These are phyloP conservation scores for Dendrobium chrysotoxum DNA, from an alignment of 106 monocot genomes.

Conservation along the genomic window DNA sequence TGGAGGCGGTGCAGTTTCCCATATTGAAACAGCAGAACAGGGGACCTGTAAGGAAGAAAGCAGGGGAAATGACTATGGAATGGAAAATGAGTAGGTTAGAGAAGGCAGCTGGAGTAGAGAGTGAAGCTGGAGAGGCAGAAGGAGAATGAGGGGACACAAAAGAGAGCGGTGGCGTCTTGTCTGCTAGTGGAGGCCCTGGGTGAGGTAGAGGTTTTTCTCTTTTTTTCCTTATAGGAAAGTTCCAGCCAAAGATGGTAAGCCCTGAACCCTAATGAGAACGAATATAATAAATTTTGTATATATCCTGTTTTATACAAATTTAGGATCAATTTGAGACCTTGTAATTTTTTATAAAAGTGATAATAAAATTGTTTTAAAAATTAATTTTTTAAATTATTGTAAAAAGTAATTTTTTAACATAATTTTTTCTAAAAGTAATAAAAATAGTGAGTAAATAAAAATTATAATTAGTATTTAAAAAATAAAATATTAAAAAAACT, in stretches of 20 bases:
- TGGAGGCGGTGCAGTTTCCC: conserved; percentile 88
- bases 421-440: too few relatives aligned
- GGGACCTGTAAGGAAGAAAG: background rate
- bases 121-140: background rate
- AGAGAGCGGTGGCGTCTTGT: conserved; percentile 8
- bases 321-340: too few relatives aligned
- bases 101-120: background rate
- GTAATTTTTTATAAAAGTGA: too few relatives aligned
- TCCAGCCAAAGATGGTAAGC: background rate
- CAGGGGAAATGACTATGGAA: background rate
- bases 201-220: background rate
- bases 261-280: background rate
- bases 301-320: too few relatives aligned
- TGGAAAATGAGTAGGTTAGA: background rate
- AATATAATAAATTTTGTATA: too few relatives aligned
- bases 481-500: too few relatives aligned
- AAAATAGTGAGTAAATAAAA: too few relatives aligned
- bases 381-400: too few relatives aligned
- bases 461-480: too few relatives aligned
- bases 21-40: conserved; percentile 12
- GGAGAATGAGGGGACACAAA: too few relatives aligned
- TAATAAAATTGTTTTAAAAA: too few relatives aligned
- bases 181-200: background rate
- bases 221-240: background rate
- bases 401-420: too few relatives aligned